Evolutionary conservation across 345 rosid genomes (phyloP).

Genomic region (Eucalyptus pauciflora): DNA sequence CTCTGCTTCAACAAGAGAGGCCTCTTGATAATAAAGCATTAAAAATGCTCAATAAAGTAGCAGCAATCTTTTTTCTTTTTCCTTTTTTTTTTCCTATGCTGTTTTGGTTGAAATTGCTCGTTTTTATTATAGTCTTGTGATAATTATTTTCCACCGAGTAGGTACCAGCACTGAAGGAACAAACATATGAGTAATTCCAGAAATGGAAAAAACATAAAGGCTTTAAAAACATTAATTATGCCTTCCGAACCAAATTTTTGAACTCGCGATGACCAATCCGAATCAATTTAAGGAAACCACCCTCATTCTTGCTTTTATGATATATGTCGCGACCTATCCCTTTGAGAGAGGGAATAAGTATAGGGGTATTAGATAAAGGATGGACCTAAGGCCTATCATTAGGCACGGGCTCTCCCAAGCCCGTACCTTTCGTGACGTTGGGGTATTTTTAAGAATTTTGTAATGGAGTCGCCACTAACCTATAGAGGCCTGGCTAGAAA

Average conservation of each 20-base stretch:
- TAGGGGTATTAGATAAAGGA: too few relatives aligned
- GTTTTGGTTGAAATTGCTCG: background rate
- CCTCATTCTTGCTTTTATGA: background rate
- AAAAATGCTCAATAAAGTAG: background rate
- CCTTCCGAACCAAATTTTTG: background rate
- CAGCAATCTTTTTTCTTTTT: background rate
- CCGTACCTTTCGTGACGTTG: too few relatives aligned
- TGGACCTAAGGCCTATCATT: too few relatives aligned
- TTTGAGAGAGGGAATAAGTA: too few relatives aligned
- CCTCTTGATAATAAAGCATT: background rate
- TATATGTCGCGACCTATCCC: too few relatives aligned
- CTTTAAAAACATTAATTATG: background rate
- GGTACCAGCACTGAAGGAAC: background rate
- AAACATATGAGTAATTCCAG: background rate
- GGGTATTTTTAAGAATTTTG: too few relatives aligned
- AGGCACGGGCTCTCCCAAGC: too few relatives aligned
- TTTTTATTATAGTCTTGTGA: background rate
- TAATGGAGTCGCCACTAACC: too few relatives aligned
- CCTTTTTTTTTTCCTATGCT: background rate
- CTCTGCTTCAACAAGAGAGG: background rate
- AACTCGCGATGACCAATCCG: background rate
- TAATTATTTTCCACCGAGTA: background rate
- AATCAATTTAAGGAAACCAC: background rate
- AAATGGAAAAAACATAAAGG: too few relatives aligned
- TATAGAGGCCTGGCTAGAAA: too few relatives aligned